A percentile compares a stretch with the other conserved stretches of the same genome.
phyloP scores from a whole-genome alignment of 2,329 filamentous ascomycete species.

The Exutisphaerella laricina region DNA sequence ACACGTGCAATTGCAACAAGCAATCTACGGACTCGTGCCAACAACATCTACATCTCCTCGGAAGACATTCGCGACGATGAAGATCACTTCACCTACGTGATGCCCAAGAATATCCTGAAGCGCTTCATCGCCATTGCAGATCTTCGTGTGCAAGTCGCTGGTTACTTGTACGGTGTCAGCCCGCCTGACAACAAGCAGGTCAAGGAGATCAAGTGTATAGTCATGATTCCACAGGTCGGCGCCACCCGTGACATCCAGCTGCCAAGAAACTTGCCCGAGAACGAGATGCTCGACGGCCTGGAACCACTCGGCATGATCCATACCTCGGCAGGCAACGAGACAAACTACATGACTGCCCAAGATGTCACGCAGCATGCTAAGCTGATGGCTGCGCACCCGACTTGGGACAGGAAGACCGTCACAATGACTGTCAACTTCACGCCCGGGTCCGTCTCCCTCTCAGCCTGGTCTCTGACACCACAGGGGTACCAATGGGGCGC shows the following conservation, averaged over 20 bases:
- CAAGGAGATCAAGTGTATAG: slow-evolving; percentile 94
- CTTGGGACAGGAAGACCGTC: slow-evolving; percentile 84
- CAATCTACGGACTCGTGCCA: slow-evolving; percentile 85
- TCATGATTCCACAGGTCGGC: slow-evolving; percentile 95
- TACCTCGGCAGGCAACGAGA: slow-evolving; percentile 89
- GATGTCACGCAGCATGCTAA: slow-evolving; percentile 93
- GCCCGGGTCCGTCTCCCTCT: slow-evolving; percentile 88
- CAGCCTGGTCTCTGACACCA: slow-evolving; percentile 88
- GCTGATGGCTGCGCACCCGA: slow-evolving; percentile 74
- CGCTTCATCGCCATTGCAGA: slow-evolving; percentile 97
- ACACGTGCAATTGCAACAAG: slow-evolving; percentile 94
- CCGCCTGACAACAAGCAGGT: slow-evolving; percentile 93
- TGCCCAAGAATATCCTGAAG: slow-evolving; percentile 98
- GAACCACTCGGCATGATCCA: slow-evolving; percentile 94
- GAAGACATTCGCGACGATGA: slow-evolving; percentile 90
- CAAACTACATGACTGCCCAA: slow-evolving; percentile 90
- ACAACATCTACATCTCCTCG: slow-evolving; percentile 98
- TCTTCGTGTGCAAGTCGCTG: slow-evolving; percentile 90
- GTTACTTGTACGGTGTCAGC: slow-evolving; percentile 88
- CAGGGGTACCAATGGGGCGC: slow-evolving; percentile 94
- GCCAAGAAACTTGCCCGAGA: slow-evolving; percentile 81
- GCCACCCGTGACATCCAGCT: slow-evolving; percentile 88
- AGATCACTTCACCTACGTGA: slow-evolving; percentile 86
- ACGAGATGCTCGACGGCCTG: slow-evolving; percentile 78
- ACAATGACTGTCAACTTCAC: slow-evolving; percentile 97